Evolutionary conservation across 2,329 filamentous ascomycete species (phyloP).

Genomic region (Chalara sp.): DNA sequence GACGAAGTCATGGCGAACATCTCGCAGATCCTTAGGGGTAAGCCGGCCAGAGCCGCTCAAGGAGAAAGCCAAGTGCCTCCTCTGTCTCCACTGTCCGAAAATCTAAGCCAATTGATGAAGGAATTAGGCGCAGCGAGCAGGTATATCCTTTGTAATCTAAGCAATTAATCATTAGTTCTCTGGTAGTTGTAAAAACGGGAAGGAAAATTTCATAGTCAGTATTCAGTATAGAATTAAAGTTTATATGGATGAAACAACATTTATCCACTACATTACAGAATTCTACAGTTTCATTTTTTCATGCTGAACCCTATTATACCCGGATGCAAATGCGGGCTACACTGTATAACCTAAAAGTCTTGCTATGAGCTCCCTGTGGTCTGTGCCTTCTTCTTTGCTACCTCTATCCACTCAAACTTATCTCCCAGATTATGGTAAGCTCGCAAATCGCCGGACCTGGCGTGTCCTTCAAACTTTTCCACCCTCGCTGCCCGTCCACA

Average conservation of each 20-base stretch:
- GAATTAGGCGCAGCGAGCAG: slow-evolving; percentile 35
- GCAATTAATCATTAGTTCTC: no score
- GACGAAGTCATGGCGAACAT: neutral
- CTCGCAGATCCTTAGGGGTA: neutral
- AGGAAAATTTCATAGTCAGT: no score
- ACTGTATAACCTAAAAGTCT: no score
- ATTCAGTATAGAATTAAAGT: no score
- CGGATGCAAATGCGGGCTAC: no score
- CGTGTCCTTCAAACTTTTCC: slow-evolving; percentile 47
- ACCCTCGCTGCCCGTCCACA: slow-evolving; percentile 42
- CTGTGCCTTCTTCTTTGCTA: neutral
- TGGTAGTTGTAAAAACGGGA: no score
- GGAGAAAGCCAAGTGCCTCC: neutral
- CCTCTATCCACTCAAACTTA: slow-evolving; percentile 35
- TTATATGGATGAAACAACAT: no score
- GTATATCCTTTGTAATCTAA: no score
- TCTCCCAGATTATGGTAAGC: slow-evolving; percentile 37
- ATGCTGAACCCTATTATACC: no score
- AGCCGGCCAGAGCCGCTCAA: neutral
- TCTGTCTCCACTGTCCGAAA: slow-evolving; percentile 58
- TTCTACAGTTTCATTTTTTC: no score
- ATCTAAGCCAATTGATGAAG: slow-evolving; percentile 56
- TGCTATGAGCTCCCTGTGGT: no score
- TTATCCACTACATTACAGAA: no score
- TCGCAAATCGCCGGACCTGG: slow-evolving; percentile 41